Evolutionary conservation across 2,329 filamentous ascomycete species (phyloP).

Genomic region (Aureobasidium sp.): DNA sequence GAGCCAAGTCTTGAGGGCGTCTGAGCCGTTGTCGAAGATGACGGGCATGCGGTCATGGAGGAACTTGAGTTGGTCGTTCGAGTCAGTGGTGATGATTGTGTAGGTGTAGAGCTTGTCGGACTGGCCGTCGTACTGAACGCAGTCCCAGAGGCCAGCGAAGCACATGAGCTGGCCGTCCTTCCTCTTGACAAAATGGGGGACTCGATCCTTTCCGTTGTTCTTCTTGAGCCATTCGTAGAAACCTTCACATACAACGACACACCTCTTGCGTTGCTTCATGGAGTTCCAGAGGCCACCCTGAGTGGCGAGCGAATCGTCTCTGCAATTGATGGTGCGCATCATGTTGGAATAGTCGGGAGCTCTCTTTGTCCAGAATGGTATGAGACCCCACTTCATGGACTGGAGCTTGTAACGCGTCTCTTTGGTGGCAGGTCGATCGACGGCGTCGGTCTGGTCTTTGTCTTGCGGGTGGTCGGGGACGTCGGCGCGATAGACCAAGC

Average conservation of each 20-base stretch:
- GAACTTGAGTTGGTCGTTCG: constrained; percentile 75
- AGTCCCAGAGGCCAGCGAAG: constrained; percentile 89
- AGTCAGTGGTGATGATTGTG: constrained; percentile 85
- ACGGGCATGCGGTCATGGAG: constrained; percentile 96
- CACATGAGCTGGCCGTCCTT: constrained; percentile 80
- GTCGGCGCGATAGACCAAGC: constrained; percentile 78
- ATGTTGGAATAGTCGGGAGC: constrained; percentile 69
- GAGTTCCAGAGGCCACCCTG: constrained; percentile 80
- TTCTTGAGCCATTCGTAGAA: constrained; percentile 96
- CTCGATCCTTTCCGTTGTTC: constrained; percentile 65
- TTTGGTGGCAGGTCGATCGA: constrained; percentile 22
- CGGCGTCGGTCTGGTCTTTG: constrained; percentile 18
- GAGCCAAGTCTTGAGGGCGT: constrained; percentile 67
- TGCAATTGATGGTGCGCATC: constrained; percentile 90
- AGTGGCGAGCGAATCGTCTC: constrained; percentile 74
- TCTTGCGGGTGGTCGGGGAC: constrained; percentile 42
- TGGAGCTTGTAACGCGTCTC: constrained; percentile 70
- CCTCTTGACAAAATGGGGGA: constrained; percentile 77
- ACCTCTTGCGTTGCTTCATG: constrained; percentile 86
- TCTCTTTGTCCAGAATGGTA: constrained; percentile 89
- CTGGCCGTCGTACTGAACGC: constrained; percentile 67
- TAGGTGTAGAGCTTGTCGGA: constrained; percentile 76
- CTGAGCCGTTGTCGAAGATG: constrained; percentile 69
- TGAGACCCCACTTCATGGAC: constrained; percentile 90
- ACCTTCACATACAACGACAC: constrained; percentile 79